Evolutionary conservation across 106 monocot genomes (phyloP), one percentile per base, ranked within the genome.

Genomic region (Iris macrosiphon): DNA sequence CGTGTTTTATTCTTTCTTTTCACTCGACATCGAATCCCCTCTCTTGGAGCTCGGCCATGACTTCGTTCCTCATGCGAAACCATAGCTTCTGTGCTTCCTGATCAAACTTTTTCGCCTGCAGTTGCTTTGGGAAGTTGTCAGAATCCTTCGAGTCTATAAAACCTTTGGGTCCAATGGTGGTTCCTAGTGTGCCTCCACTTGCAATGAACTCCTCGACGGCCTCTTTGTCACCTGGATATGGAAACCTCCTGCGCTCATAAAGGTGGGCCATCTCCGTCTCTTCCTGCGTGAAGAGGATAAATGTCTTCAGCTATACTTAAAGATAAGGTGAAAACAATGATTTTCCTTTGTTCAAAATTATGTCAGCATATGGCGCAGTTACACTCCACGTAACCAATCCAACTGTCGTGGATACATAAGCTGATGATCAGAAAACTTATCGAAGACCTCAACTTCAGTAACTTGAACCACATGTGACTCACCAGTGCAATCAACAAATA

Each of bases 31-130:
- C 91, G 37, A 87, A 99, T 7, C 98, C 87, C 52, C 91, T 99
- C 61, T 91, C 98, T 49, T 81, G 91, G 19, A 99, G 83, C 48
- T 99, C 98, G 44, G 70, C 64, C 57, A 99, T 69, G 67, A 99
- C 91, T 62, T 99, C 98, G 40, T 87, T 99, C 64, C 83, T 78
- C 98, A 99, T 99, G 34, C 98, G 80, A 52, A 84, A 53, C 98
- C 91, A 99, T 0, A 98, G 75, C 61, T 99, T 99, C 59, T 83
- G 77, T 28, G 98, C 80, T 60, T 99, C 98, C 61, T 99, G 98
- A 16, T 99, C 98, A 40, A 91, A 78, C 61, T 91, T 99, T 72
- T 87, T 70, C 0, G 62, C 71, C 65, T 87, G 90, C 68, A 99
- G 40, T 47, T 87, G 80, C 64, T 91, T 91, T 68, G 87, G 77